Conservation (phyloP, 2,329 filamentous ascomycete genomes). For the Colletotrichum lindemuthianum region DNA sequence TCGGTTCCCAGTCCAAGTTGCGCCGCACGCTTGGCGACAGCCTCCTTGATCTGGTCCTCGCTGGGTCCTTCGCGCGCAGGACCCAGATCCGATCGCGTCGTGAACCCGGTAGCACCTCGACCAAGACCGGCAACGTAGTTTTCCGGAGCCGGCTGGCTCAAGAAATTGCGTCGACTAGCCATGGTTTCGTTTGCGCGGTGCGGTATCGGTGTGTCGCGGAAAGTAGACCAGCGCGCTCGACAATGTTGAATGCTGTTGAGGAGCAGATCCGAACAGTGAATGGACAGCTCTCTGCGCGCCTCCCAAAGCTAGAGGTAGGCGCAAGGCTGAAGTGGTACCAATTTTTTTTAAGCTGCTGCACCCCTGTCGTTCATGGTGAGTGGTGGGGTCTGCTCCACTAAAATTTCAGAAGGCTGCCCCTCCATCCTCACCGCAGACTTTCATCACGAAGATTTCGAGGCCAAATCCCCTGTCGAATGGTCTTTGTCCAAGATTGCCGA, state of each 20-base stretch:
- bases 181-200: slow-evolving; percentile 47
- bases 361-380: slow-evolving; percentile 26
- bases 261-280: neutral
- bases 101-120: slow-evolving; percentile 97
- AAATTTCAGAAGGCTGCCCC: slow-evolving; percentile 37
- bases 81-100: slow-evolving; percentile 94
- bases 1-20: slow-evolving; percentile 77
- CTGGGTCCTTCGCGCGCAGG: slow-evolving; percentile 94
- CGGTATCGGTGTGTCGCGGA: neutral
- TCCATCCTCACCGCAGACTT: slow-evolving; percentile 36
- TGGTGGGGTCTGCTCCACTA: slow-evolving; percentile 30
- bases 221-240: slow-evolving; percentile 1
- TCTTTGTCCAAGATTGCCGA: neutral
- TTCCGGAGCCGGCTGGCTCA: slow-evolving; percentile 85
- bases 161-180: slow-evolving; percentile 80
- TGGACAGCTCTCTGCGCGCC: neutral
- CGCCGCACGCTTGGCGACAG: slow-evolving; percentile 91
- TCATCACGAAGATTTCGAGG: slow-evolving; percentile 20
- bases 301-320: slow-evolving; percentile 9
- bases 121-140: slow-evolving; percentile 97
- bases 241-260: neutral
- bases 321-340: slow-evolving; percentile 37
- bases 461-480: neutral
- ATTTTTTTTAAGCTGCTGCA: slow-evolving; percentile 34
- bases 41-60: slow-evolving; percentile 98